Conservation (phyloP, 2,329 filamentous ascomycete species). For the Tolypocladium capitatum region DNA sequence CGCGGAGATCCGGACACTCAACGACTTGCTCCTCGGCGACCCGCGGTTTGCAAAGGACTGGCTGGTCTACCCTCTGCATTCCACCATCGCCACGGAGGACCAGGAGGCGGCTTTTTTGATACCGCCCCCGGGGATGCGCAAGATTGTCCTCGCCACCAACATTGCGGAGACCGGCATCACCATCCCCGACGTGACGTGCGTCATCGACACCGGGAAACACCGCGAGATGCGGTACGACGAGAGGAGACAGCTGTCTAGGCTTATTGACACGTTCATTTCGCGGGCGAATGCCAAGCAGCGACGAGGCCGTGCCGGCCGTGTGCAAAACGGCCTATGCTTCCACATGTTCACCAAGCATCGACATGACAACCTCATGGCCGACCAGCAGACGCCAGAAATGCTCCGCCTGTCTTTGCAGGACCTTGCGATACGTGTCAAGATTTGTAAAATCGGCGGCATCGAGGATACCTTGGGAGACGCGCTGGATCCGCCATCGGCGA, state of each 20-base stretch:
- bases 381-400: slow-evolving; percentile 95
- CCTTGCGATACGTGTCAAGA: slow-evolving; percentile 89
- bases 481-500: slow-evolving; percentile 76
- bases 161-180: slow-evolving; percentile 98
- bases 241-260: slow-evolving; percentile 72
- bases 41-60: slow-evolving; percentile 63
- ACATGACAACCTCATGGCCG: slow-evolving; percentile 72
- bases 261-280: slow-evolving; percentile 92
- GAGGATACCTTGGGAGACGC: slow-evolving; percentile 81
- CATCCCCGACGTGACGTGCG: slow-evolving; percentile 93
- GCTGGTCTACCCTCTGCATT: slow-evolving; percentile 84
- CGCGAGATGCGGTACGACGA: slow-evolving; percentile 97
- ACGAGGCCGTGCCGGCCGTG: slow-evolving; percentile 83
- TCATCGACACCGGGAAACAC: slow-evolving; percentile 93
- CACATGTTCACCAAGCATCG: slow-evolving; percentile 87
- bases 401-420: slow-evolving; percentile 88
- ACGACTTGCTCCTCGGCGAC: slow-evolving; percentile 71
- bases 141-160: slow-evolving; percentile 94
- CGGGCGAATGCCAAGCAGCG: slow-evolving; percentile 92
- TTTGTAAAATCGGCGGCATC: slow-evolving; percentile 88
- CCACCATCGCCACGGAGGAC: slow-evolving; percentile 88
- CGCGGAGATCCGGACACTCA: slow-evolving; percentile 78
- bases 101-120: slow-evolving; percentile 86
- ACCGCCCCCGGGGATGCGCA: slow-evolving; percentile 68
- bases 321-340: slow-evolving; percentile 89